Evolutionary conservation across 352 stramenopile species (phyloP).

Genomic region (Globisporangium irregulare): DNA sequence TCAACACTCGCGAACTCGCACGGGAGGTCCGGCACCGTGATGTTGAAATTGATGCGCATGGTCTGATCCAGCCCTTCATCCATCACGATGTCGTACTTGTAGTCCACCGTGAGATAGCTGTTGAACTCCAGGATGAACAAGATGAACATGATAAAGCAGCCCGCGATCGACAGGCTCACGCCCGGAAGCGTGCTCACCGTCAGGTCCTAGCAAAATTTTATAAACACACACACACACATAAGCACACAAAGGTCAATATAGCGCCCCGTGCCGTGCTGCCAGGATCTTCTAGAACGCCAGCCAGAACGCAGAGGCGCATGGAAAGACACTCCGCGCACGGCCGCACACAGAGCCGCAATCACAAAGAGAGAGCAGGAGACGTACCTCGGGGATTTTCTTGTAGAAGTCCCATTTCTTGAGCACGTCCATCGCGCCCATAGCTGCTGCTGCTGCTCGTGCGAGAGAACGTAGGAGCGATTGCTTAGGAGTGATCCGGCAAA

Average conservation of each 20-base stretch:
- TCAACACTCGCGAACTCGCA: slow-evolving; percentile 97
- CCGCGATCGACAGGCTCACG: slow-evolving; percentile 79
- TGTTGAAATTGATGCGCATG: slow-evolving; percentile 98
- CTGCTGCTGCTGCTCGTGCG: slow-evolving; percentile 12
- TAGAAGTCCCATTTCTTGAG: slow-evolving; percentile 92
- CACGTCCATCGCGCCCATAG: slow-evolving; percentile 84
- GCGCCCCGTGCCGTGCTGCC: too few species aligned
- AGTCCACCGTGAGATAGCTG: slow-evolving; percentile 81
- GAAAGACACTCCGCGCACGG: not conserved
- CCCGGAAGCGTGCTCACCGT: slow-evolving; percentile 84
- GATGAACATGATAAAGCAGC: slow-evolving; percentile 88
- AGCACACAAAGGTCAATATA: not conserved
- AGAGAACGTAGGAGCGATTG: not conserved
- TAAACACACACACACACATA: not conserved
- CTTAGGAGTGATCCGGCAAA: slow-evolving; percentile 5
- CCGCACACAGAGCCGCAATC: not conserved
- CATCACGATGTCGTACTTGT: slow-evolving; percentile 89
- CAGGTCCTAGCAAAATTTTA: slow-evolving; percentile 47
- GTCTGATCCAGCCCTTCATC: slow-evolving; percentile 82
- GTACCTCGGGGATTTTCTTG: slow-evolving; percentile 89
- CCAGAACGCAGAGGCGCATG: not conserved
- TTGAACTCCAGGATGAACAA: slow-evolving; percentile 91
- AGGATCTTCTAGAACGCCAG: slow-evolving; percentile 13
- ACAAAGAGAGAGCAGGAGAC: slow-evolving; percentile 11
- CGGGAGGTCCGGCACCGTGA: slow-evolving; percentile 95